These are phyloP conservation scores for Amanita phalloides DNA, from an alignment of 768 basidiomycete genomes.

Conservation along the genomic window DNA sequence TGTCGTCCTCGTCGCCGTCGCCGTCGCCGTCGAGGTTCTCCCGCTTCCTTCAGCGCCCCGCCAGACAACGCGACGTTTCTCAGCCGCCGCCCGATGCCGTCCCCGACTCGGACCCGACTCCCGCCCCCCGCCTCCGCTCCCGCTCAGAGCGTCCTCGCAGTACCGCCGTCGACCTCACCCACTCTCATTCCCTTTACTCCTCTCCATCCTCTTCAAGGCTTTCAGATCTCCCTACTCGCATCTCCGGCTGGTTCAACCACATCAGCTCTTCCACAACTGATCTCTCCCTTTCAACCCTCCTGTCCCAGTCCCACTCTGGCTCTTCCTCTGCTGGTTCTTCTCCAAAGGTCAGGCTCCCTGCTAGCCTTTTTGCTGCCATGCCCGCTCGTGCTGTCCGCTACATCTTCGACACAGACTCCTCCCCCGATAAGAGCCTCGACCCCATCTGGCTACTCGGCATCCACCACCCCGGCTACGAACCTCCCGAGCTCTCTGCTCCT, in stretches of 20 bases:
- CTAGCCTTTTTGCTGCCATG: slow-evolving; percentile 53
- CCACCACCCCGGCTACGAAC: slow-evolving; percentile 66
- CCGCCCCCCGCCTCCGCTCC: slow-evolving; percentile 31
- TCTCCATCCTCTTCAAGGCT: slow-evolving; percentile 43
- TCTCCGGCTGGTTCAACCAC: slow-evolving; percentile 76
- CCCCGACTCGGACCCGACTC: not conserved
- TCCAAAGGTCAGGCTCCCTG: slow-evolving; percentile 19
- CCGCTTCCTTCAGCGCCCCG: not conserved
- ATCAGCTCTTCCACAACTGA: slow-evolving; percentile 65
- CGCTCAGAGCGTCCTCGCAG: slow-evolving; percentile 47
- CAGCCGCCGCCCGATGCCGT: not conserved
- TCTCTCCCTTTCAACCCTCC: slow-evolving; percentile 52
- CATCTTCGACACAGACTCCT: slow-evolving; percentile 84
- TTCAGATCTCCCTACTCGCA: slow-evolving; percentile 61
- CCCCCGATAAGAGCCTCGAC: slow-evolving; percentile 71
- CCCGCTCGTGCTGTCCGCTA: slow-evolving; percentile 81
- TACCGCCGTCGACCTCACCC: slow-evolving; percentile 28
- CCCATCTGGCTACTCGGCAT: slow-evolving; percentile 89
- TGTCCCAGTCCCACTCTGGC: slow-evolving; percentile 29
- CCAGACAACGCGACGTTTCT: not conserved
- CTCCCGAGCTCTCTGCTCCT: slow-evolving; percentile 11
- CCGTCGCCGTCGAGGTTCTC: not conserved
- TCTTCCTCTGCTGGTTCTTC: slow-evolving; percentile 11
- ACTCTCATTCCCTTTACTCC: slow-evolving; percentile 24
- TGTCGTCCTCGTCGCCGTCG: not conserved